phyloP scores from a whole-genome alignment of 2,329 filamentous ascomycete species.

The Epichloe uncinata region DNA sequence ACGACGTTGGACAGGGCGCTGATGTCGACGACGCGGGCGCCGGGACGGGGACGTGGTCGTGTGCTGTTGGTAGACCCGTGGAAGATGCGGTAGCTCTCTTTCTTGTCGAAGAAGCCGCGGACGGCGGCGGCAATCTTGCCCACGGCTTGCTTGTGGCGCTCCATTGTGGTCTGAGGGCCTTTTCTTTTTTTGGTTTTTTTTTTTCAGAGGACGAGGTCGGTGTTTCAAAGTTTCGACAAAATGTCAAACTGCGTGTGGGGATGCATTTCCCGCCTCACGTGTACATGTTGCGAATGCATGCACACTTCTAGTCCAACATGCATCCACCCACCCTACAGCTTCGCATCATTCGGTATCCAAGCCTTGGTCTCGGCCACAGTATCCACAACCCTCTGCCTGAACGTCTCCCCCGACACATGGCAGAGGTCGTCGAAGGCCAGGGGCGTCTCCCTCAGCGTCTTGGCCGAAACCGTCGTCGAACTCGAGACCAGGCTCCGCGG shows the following conservation, averaged over 20 bases:
- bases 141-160: conserved; percentile 36
- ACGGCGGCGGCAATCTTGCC: conserved; percentile 33
- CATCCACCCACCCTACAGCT: conserved; percentile 14
- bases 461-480: conserved; percentile 35
- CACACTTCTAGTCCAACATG: too few species aligned
- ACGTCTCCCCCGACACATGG: conserved; percentile 28
- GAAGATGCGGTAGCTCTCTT: conserved; percentile 56
- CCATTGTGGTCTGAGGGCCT: conserved; percentile 21
- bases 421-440: conserved; percentile 30
- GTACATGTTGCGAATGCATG: too few species aligned
- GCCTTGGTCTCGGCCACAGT: conserved; percentile 11
- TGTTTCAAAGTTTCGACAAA: neutral
- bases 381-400: conserved; percentile 25
- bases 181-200: too few species aligned
- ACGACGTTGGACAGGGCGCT: conserved; percentile 50
- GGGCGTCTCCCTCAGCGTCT: conserved; percentile 33
- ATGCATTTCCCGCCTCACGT: too few species aligned
- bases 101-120: conserved; percentile 32
- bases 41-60: conserved; percentile 29
- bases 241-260: neutral
- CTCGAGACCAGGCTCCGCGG: conserved; percentile 21
- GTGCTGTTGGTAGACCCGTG: conserved; percentile 71
- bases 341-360: conserved; percentile 11
- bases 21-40: conserved; percentile 43
- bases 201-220: neutral